phyloP scores from a whole-genome alignment of 2,329 filamentous ascomycete genomes.

The Parascedosporium putredinis region DNA sequence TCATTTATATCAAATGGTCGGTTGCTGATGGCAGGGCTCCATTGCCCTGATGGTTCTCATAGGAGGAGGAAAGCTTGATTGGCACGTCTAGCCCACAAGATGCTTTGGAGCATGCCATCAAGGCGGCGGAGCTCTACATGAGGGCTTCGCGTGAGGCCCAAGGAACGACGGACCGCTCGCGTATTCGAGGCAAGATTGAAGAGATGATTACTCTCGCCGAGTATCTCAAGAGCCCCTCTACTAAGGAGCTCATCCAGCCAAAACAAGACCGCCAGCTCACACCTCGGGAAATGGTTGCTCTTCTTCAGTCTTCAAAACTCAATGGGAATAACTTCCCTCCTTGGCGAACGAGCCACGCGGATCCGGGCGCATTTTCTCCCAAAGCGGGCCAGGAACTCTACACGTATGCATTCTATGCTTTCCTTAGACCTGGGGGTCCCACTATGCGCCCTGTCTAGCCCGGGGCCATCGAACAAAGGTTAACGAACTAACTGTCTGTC shows the following conservation, averaged over 20 bases:
- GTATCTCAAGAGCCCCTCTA: slow-evolving; percentile 50
- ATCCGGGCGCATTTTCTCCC: slow-evolving; percentile 49
- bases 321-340: slow-evolving; percentile 78
- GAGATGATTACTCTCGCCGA: slow-evolving; percentile 64
- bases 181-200: slow-evolving; percentile 59
- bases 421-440: no score
- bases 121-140: slow-evolving; percentile 74
- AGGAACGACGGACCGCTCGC: slow-evolving; percentile 51
- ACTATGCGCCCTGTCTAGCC: no score
- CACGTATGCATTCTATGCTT: slow-evolving; percentile 50
- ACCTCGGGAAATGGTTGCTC: slow-evolving; percentile 62
- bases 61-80: slow-evolving; percentile 29
- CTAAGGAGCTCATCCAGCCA: slow-evolving; percentile 17
- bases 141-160: slow-evolving; percentile 54
- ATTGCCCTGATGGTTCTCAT: neutral
- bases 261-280: slow-evolving; percentile 49
- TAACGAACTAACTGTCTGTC: no score
- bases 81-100: slow-evolving; percentile 30
- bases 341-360: slow-evolving; percentile 58
- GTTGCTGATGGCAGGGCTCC: neutral
- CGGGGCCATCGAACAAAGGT: no score
- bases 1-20: neutral
- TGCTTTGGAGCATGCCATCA: slow-evolving; percentile 65
- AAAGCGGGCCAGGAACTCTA: slow-evolving; percentile 43
- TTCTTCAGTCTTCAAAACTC: slow-evolving; percentile 67